These are phyloP conservation scores for Naganishia antarctica DNA, from an alignment of 768 basidiomycete species.

Conservation along the genomic window DNA sequence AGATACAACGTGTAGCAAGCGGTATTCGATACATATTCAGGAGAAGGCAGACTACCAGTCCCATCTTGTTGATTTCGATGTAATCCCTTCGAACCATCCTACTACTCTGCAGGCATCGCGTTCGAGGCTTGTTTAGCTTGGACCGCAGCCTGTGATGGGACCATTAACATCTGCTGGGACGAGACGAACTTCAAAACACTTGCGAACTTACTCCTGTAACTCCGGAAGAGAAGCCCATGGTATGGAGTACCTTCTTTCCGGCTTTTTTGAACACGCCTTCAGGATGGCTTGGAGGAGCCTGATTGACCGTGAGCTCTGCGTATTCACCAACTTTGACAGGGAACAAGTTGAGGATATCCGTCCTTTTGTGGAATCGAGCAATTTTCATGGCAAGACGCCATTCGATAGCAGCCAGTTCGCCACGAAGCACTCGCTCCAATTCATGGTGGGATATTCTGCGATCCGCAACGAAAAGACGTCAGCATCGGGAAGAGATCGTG, in stretches of 20 bases:
- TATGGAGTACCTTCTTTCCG: constrained; percentile 16
- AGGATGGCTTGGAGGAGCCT: constrained; percentile 9
- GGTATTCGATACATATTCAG: neutral
- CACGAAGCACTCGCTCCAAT: constrained; percentile 8
- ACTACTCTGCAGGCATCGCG: constrained; percentile 12
- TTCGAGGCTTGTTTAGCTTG: neutral
- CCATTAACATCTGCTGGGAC: neutral
- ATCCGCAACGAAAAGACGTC: too few relatives aligned
- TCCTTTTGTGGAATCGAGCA: constrained; percentile 5
- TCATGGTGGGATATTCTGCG: constrained; percentile 16
- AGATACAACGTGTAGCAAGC: neutral
- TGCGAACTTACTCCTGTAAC: constrained; percentile 16
- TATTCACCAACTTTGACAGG: constrained; percentile 13
- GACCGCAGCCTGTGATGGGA: neutral
- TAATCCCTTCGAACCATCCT: neutral
- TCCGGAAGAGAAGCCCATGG: constrained; percentile 10
- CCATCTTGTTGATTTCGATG: neutral
- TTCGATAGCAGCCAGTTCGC: constrained; percentile 9
- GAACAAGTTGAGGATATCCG: constrained; percentile 14
- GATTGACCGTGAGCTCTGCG: constrained; percentile 8
- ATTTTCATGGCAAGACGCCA: constrained; percentile 18
- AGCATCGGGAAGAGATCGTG: neutral
- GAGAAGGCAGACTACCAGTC: neutral
- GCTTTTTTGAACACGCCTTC: constrained; percentile 17
- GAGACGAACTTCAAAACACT: too few relatives aligned